phyloP scores from a whole-genome alignment of 139 green algal species.

The Medakamo hakoo region DNA sequence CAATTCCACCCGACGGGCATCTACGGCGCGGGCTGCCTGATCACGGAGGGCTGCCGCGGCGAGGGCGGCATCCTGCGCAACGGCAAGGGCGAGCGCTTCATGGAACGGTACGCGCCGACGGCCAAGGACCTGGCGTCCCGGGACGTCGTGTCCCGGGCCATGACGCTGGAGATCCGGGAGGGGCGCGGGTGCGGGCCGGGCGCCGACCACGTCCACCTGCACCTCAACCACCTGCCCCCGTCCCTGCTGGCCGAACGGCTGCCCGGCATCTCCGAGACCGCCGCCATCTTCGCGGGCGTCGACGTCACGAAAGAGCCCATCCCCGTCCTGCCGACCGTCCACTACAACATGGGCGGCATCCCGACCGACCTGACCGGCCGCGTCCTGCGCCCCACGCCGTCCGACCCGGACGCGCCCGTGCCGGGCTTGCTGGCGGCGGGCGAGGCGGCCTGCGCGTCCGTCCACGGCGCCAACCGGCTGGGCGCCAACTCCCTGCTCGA shows the following conservation, averaged over 20 bases:
- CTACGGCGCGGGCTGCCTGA: slow-evolving; percentile 97
- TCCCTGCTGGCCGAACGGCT: slow-evolving; percentile 92
- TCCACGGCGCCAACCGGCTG: slow-evolving; percentile 97
- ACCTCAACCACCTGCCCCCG: slow-evolving; percentile 94
- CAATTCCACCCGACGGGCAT: slow-evolving; percentile 98
- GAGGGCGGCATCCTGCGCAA: slow-evolving; percentile 96
- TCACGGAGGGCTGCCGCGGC: slow-evolving; percentile 90
- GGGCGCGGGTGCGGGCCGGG: slow-evolving; percentile 42
- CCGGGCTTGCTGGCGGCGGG: slow-evolving; percentile 87
- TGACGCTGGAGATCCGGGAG: slow-evolving; percentile 92
- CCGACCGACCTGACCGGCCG: slow-evolving; percentile 89
- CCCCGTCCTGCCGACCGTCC: slow-evolving; percentile 90
- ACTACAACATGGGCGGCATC: slow-evolving; percentile 99
- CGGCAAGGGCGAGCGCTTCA: slow-evolving; percentile 94
- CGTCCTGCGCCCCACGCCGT: slow-evolving; percentile 25
- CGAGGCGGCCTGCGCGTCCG: slow-evolving; percentile 81
- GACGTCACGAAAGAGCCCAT: slow-evolving; percentile 33
- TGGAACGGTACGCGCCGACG: slow-evolving; percentile 95
- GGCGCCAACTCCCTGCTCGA: slow-evolving; percentile 96
- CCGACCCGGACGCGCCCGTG: slow-evolving; percentile 69
- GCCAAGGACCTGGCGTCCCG: slow-evolving; percentile 95
- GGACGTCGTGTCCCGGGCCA: slow-evolving; percentile 87
- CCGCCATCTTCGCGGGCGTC: slow-evolving; percentile 92
- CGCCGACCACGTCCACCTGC: slow-evolving; percentile 97
- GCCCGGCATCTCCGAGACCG: slow-evolving; percentile 93